Evolutionary conservation across 2,329 filamentous ascomycete genomes (phyloP), one percentile per base, ranked within the genome.

Genomic region (Dothistroma pini): DNA sequence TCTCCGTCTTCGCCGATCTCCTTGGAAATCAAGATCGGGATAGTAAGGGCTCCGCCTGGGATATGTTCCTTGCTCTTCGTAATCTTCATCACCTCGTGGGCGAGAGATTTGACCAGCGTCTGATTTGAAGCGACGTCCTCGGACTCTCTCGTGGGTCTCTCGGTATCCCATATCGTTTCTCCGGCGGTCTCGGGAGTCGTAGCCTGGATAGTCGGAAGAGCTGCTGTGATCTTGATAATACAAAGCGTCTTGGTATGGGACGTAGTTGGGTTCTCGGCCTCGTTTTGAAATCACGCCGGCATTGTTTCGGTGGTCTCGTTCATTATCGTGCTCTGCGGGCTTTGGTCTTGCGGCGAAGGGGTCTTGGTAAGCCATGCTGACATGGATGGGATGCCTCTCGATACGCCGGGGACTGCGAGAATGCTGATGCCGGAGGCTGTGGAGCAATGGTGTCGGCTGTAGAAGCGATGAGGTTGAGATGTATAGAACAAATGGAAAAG

Each of bases 211-310:
- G 19, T 41, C 47, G 51, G 48, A 25, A n/a, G 41, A 52, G 47
- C 35, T 58, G 32, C 50, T 34, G 52, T 50, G 21, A 14, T 44
- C 56, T 38, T 61, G 58, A 52, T 62, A 62, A 52, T 59, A 56
- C 10, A 41, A 10, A 14, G 60, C 49, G 29, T 62, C 60, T 57
- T 59, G 60, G 19, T 59, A 62, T 11, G 60, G 60, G 6, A 62
- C 48, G 47, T 62, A 62, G 34, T 29, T 29, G 16, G 51, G 11
- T 12, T 53, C 29, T 31, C 11, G 12, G 21, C 51, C 25, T 53
- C 51, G 25, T 11, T 19, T 32, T 31, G 34, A 29, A 11, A 53
- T 21, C 6, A 19, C 51, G 9, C 51, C 51, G 14, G 31, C n/a
- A 35, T 53, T 53, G 9, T 14, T n/a, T 35, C 31, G n/a, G 14